Conservation (phyloP, 441 rosid genomes). For the Capsella rubella region DNA sequence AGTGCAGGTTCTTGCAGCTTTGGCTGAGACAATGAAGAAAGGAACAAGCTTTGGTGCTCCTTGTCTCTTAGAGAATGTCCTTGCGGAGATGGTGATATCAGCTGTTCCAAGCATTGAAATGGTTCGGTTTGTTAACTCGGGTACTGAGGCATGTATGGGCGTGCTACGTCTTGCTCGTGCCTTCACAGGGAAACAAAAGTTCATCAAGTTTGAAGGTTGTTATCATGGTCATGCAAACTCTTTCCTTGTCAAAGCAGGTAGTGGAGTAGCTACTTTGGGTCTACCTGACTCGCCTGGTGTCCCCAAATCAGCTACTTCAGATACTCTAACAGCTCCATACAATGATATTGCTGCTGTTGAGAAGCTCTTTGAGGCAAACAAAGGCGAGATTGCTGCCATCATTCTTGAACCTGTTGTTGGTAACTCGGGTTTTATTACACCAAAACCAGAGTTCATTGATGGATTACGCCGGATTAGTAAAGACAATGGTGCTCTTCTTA, state of each 20-base stretch:
- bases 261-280: constrained; percentile 88
- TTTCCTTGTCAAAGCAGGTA: constrained; percentile 91
- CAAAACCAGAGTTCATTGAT: constrained; percentile 66
- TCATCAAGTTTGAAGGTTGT: constrained; percentile 93
- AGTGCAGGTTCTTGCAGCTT: constrained; percentile 78
- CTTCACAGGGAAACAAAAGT: constrained; percentile 57
- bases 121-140: constrained; percentile 90
- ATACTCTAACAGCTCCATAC: constrained; percentile 74
- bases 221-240: constrained; percentile 95
- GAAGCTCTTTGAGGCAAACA: constrained; percentile 55
- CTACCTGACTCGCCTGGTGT: constrained; percentile 88
- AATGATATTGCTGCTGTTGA: constrained; percentile 66
- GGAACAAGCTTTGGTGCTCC: constrained; percentile 99
- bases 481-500: constrained; percentile 63
- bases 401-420: constrained; percentile 91
- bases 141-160: constrained; percentile 96
- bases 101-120: constrained; percentile 92
- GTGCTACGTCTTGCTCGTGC: constrained; percentile 92
- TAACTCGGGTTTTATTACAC: constrained; percentile 74
- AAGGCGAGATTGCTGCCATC: constrained; percentile 69
- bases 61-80: constrained; percentile 84
- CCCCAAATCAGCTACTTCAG: constrained; percentile 70
- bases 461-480: constrained; percentile 57
- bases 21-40: constrained; percentile 90
- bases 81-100: constrained; percentile 85